Base-by-base conservation (phyloP, 2,329 filamentous ascomycete genomes). In the Beauveria caledonica region DNA sequence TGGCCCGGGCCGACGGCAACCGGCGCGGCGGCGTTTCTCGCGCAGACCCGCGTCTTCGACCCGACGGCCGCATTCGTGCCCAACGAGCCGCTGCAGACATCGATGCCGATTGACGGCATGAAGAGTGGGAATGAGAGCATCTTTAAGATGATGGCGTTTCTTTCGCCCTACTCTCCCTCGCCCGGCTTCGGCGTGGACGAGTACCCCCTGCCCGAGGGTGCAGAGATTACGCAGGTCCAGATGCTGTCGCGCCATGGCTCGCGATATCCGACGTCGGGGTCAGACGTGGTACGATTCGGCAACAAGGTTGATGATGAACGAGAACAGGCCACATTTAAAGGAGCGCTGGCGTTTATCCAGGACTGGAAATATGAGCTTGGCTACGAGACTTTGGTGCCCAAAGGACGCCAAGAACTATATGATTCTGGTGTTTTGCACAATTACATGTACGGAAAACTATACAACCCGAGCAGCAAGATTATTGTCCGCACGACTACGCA, bases 101-200 rank as follows among this genome's bases (percentile, higher is more conserved):
- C 84, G 40, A 77, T 87, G 21, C 86, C 88, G 0, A 87, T 91
- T 55, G 69, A 78, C 57, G 86, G 86, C 27, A 77, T 78, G 73
- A 78, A 79, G 52, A 71, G 73, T 2, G 74, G 80, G 29, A 82
- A 86, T 67, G 75, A 79, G 64, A 88, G 83, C 72, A 88, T 91
- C 66, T 91, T 90, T 72, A 79, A 85, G 63, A 77, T 86, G 68
- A 86, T 89, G 78, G 89, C 86, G 53, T 78, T 67, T 61, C 72
- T 91, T 33, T 85, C 84, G 44, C 87, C 88, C 3, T 92, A 91
- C 71, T 83, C 82, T 63, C 85, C 87, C 0, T 85, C 86, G 60
- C 82, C 86, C 0, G 89, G 89, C 1, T 92, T 91, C 64, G 89
- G 89, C 3, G 86, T 89, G 0, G 76, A 87, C 17, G 89, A 92